Conservation (phyloP, 768 basidiomycete genomes). For the Cystobasidium tubakii region DNA sequence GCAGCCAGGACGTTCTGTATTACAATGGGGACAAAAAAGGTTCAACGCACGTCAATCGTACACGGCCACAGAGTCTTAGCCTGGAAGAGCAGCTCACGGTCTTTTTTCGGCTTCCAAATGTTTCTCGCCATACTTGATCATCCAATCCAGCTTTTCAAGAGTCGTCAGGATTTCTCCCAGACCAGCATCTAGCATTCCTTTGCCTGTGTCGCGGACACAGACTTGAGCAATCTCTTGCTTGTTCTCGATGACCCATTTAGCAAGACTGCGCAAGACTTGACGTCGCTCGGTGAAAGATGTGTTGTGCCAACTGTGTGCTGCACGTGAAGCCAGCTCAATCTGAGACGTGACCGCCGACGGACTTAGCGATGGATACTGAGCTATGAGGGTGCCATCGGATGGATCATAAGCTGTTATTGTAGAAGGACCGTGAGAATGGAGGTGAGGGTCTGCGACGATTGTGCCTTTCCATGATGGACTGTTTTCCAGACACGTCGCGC, state of each 20-base stretch:
- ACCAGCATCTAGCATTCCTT: constrained; percentile 87
- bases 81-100: constrained; percentile 57
- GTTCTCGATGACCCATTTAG: constrained; percentile 89
- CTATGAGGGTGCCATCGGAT: background rate
- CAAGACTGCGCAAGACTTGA: constrained; percentile 74
- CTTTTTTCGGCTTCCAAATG: constrained; percentile 69
- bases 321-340: constrained; percentile 58
- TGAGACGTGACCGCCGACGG: background rate
- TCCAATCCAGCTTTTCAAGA: constrained; percentile 86
- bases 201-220: constrained; percentile 88
- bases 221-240: constrained; percentile 78
- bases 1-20: constrained; percentile 59
- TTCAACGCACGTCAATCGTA: no score
- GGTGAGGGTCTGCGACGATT: background rate
- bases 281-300: constrained; percentile 73
- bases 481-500: background rate
- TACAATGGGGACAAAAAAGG: constrained; percentile 42
- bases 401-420: background rate
- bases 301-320: constrained; percentile 67
- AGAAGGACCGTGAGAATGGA: background rate
- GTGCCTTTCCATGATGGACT: background rate
- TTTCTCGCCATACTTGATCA: constrained; percentile 76
- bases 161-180: constrained; percentile 94
- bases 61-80: no score
- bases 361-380: background rate